A percentile compares a stretch with the other conserved stretches of the same genome.
Evolutionary conservation across 208 protist genomes (phyloP).

Genomic region (Crithidia thermophila): DNA sequence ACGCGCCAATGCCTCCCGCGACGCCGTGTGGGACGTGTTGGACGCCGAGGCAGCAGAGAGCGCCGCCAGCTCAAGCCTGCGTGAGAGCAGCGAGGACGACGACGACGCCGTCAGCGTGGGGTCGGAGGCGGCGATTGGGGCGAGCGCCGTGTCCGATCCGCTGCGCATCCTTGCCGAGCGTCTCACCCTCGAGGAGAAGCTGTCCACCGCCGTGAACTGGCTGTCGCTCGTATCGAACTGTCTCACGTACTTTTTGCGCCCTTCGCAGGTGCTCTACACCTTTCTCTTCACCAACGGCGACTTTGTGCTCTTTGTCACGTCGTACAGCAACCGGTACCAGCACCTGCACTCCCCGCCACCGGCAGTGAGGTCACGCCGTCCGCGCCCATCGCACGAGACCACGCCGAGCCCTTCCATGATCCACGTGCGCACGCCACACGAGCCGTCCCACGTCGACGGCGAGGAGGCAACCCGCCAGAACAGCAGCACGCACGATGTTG

Average conservation of each 20-base stretch:
- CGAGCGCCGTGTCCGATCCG: constrained; percentile 18
- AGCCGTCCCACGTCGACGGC: background rate
- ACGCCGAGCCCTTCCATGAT: background rate
- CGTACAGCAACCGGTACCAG: constrained; percentile 23
- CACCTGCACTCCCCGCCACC: background rate
- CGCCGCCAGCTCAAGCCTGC: background rate
- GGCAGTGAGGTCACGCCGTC: background rate
- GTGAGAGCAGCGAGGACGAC: background rate
- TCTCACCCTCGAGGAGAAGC: constrained; percentile 30
- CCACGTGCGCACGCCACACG: background rate
- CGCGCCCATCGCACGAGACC: background rate
- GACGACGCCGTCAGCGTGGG: background rate
- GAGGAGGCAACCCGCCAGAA: background rate
- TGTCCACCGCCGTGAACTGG: constrained; percentile 42
- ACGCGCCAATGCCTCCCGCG: too few relatives aligned
- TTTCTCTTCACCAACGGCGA: constrained; percentile 57
- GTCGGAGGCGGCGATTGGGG: background rate
- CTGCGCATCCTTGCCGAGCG: constrained; percentile 33
- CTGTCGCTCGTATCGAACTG: constrained; percentile 62
- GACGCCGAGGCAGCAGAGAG: too few relatives aligned
- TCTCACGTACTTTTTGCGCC: constrained; percentile 58
- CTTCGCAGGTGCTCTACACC: constrained; percentile 66
- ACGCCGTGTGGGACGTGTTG: too few relatives aligned
- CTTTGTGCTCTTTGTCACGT: constrained; percentile 42
- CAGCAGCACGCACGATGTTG: background rate